These are phyloP conservation scores for Lupinus albus DNA, from an alignment of 306 rosid species.

Conservation along the genomic window DNA sequence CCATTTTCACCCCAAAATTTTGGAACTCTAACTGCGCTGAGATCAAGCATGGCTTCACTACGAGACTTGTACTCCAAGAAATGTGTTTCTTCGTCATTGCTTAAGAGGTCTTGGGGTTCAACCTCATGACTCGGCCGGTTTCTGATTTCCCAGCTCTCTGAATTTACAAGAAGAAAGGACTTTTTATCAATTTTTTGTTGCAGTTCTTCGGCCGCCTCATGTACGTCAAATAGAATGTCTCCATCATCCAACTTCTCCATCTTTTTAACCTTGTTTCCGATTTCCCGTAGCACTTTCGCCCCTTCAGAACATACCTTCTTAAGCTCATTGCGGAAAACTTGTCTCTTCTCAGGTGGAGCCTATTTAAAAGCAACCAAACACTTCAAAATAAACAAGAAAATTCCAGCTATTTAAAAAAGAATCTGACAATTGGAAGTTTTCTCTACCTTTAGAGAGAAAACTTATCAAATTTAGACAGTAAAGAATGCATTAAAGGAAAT, in stretches of 20 bases:
- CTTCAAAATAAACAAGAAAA: too few species aligned
- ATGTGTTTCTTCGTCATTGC: constrained; percentile 57
- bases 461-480: background rate
- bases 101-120: constrained; percentile 57
- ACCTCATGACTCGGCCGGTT: constrained; percentile 52
- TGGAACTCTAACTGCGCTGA: constrained; percentile 54
- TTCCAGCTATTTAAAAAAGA: too few species aligned
- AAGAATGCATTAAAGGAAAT: constrained; percentile 11
- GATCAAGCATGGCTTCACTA: constrained; percentile 86
- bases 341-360: constrained; percentile 88
- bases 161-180: constrained; percentile 77
- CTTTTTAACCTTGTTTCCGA: constrained; percentile 75
- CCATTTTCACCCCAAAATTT: constrained; percentile 49
- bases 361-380: constrained; percentile 28
- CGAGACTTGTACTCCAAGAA: constrained; percentile 73
- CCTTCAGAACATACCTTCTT: constrained; percentile 76
- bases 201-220: constrained; percentile 91
- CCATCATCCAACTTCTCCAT: constrained; percentile 73
- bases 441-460: too few species aligned
- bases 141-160: constrained; percentile 91
- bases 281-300: constrained; percentile 70
- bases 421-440: too few species aligned
- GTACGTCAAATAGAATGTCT: constrained; percentile 76
- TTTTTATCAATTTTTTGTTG: constrained; percentile 78
- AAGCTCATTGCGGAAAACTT: constrained; percentile 68